These are phyloP conservation scores for Harringtonia lauricola DNA, from an alignment of 2,329 filamentous ascomycete genomes.

Conservation along the genomic window DNA sequence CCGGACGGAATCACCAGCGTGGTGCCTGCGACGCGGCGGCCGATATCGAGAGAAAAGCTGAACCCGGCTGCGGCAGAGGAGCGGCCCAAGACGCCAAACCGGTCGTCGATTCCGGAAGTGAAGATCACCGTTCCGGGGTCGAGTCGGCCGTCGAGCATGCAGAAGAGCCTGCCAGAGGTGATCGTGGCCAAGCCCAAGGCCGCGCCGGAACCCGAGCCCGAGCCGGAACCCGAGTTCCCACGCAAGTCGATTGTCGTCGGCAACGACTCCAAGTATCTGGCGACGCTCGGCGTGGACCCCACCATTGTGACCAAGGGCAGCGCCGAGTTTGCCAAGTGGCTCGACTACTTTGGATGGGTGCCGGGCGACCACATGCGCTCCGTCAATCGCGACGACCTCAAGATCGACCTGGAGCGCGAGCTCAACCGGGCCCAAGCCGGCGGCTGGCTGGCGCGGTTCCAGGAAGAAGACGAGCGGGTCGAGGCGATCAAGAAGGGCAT, in stretches of 20 bases:
- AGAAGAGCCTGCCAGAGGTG: conserved; percentile 25
- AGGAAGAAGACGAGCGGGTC: conserved; percentile 84
- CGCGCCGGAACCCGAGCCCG: conserved; percentile 4
- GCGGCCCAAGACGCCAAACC: conserved; percentile 19
- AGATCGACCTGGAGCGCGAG: conserved; percentile 74
- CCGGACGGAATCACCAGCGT: conserved; percentile 86
- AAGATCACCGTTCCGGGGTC: conserved; percentile 42
- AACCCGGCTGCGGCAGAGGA: conserved; percentile 22
- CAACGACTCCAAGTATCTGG: conserved; percentile 69
- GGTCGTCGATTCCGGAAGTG: conserved; percentile 40
- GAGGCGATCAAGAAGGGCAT: conserved; percentile 77
- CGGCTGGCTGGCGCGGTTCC: conserved; percentile 74
- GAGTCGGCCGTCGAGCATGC: conserved; percentile 27
- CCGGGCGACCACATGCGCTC: conserved; percentile 62
- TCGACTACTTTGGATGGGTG: conserved; percentile 85
- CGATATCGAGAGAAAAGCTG: conserved; percentile 26
- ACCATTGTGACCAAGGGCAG: conserved; percentile 65
- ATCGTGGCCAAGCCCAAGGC: neutral
- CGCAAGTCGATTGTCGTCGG: conserved; percentile 54
- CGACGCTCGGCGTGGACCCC: conserved; percentile 67
- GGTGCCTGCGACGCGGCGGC: conserved; percentile 62
- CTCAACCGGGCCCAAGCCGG: conserved; percentile 85
- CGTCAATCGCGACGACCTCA: conserved; percentile 68
- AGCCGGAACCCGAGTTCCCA: conserved; percentile 17
- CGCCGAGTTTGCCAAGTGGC: conserved; percentile 68